A percentile compares a stretch with the other conserved stretches of the same genome.
phyloP scores from a whole-genome alignment of 805 yeast species.

The Yamadazyma nakazawae region DNA sequence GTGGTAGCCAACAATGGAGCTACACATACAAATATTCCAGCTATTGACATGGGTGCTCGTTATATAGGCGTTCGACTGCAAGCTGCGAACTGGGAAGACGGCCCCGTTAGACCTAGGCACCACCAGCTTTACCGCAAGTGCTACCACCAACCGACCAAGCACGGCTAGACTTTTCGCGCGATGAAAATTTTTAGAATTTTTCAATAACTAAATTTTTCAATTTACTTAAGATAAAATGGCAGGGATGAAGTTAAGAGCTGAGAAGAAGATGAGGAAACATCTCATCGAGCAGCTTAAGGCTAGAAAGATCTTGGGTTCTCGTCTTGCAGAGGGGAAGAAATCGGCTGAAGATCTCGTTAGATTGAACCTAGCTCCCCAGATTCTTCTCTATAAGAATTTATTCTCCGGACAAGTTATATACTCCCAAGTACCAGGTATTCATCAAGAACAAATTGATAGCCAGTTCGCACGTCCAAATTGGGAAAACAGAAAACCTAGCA shows the following conservation, averaged over 20 bases:
- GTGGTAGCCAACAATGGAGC: background rate
- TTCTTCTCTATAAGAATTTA: slow-evolving; percentile 76
- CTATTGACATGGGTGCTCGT: background rate
- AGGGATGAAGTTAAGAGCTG: slow-evolving; percentile 38
- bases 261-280: slow-evolving; percentile 46
- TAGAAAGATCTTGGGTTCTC: slow-evolving; percentile 40
- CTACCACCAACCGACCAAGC: background rate
- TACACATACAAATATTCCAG: background rate
- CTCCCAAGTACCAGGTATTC: slow-evolving; percentile 74
- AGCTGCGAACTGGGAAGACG: background rate
- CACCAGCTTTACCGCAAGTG: background rate
- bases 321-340: slow-evolving; percentile 40
- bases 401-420: slow-evolving; percentile 89
- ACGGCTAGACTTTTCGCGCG: background rate
- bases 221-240: slow-evolving; percentile 19
- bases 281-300: slow-evolving; percentile 44
- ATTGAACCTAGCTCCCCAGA: slow-evolving; percentile 76
- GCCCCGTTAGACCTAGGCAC: too few relatives aligned
- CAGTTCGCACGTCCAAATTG: slow-evolving; percentile 84
- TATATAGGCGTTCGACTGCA: background rate
- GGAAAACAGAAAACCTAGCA: slow-evolving; percentile 78
- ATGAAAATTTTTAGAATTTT: background rate
- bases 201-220: background rate
- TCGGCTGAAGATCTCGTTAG: slow-evolving; percentile 29
- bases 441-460: slow-evolving; percentile 56